phyloP scores from a whole-genome alignment of 2,329 filamentous ascomycete genomes.

The Diaporthe capsici region DNA sequence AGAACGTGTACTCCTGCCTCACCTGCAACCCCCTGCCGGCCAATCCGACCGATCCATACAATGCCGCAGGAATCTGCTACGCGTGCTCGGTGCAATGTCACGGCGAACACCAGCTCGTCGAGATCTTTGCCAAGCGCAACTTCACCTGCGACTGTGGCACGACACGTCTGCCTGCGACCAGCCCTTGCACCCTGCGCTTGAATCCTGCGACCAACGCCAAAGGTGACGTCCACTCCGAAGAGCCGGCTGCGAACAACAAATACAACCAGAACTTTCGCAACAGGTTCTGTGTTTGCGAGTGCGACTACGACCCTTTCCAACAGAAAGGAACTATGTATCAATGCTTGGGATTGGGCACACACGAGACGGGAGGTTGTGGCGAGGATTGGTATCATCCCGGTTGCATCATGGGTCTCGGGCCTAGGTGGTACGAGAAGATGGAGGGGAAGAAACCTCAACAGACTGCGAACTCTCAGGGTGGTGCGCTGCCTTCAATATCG shows the following conservation, averaged over 20 bases:
- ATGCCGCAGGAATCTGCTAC: constrained; percentile 90
- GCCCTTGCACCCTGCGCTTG: constrained; percentile 82
- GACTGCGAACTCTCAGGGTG: constrained; percentile 49
- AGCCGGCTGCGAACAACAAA: constrained; percentile 79
- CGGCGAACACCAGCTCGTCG: constrained; percentile 93
- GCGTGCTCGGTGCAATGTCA: constrained; percentile 97
- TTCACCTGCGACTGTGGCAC: constrained; percentile 98
- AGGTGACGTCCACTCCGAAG: constrained; percentile 82
- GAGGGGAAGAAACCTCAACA: constrained; percentile 47
- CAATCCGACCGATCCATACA: constrained; percentile 73
- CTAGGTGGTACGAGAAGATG: constrained; percentile 77
- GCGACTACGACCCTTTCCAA: constrained; percentile 88
- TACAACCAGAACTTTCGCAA: constrained; percentile 98
- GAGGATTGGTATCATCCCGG: constrained; percentile 99
- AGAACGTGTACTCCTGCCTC: constrained; percentile 91
- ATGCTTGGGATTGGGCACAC: constrained; percentile 86
- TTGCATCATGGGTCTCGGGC: constrained; percentile 85
- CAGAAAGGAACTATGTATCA: constrained; percentile 99
- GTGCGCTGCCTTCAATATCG: constrained; percentile 62
- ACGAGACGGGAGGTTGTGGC: constrained; percentile 88
- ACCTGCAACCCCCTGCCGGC: constrained; percentile 89
- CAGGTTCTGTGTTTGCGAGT: constrained; percentile 89
- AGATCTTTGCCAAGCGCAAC: constrained; percentile 95
- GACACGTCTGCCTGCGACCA: constrained; percentile 78
- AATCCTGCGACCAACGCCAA: constrained; percentile 81